Conservation (phyloP, 768 basidiomycete species). For the Phylloporus rhodoxanthus region DNA sequence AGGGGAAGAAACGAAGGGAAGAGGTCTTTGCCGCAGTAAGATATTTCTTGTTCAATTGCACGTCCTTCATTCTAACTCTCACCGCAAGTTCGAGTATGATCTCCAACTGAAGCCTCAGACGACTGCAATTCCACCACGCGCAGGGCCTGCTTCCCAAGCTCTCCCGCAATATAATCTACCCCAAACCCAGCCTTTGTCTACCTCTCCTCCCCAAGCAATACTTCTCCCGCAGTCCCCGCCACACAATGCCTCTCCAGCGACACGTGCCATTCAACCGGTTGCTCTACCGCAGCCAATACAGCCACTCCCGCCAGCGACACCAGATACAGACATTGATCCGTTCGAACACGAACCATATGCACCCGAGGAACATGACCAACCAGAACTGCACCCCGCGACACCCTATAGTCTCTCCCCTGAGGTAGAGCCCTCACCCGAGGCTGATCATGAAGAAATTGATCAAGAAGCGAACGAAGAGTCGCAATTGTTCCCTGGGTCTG, state of each 20-base stretch:
- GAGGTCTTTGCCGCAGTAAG: slow-evolving; percentile 55
- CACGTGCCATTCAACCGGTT: slow-evolving; percentile 4
- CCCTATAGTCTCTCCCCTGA: slow-evolving; percentile 28
- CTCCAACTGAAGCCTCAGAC: slow-evolving; percentile 17
- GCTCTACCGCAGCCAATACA: slow-evolving; percentile 12
- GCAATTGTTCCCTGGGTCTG: slow-evolving; percentile 40
- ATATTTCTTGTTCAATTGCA: not conserved
- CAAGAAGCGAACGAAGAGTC: slow-evolving; percentile 29
- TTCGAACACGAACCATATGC: slow-evolving; percentile 29
- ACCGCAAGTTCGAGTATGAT: slow-evolving; percentile 38
- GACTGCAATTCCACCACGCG: slow-evolving; percentile 10
- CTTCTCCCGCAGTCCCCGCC: slow-evolving; percentile 10
- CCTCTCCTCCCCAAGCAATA: slow-evolving; percentile 8
- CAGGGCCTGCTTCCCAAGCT: slow-evolving; percentile 5
- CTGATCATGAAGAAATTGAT: slow-evolving; percentile 20
- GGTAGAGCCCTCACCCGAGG: not conserved
- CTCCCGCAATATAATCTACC: slow-evolving; percentile 12
- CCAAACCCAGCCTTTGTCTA: slow-evolving; percentile 4
- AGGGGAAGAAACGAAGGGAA: slow-evolving; percentile 43
- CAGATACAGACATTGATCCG: slow-evolving; percentile 31
- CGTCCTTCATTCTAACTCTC: slow-evolving; percentile 2
- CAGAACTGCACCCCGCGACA: slow-evolving; percentile 14
- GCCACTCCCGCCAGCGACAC: slow-evolving; percentile 13
- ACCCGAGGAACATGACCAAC: slow-evolving; percentile 14
- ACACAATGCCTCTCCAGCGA: not conserved